A percentile compares a stretch with the other conserved stretches of the same genome.
phyloP scores from a whole-genome alignment of 1,284 basidiomycete genomes.

The Trichosporon sp. region DNA sequence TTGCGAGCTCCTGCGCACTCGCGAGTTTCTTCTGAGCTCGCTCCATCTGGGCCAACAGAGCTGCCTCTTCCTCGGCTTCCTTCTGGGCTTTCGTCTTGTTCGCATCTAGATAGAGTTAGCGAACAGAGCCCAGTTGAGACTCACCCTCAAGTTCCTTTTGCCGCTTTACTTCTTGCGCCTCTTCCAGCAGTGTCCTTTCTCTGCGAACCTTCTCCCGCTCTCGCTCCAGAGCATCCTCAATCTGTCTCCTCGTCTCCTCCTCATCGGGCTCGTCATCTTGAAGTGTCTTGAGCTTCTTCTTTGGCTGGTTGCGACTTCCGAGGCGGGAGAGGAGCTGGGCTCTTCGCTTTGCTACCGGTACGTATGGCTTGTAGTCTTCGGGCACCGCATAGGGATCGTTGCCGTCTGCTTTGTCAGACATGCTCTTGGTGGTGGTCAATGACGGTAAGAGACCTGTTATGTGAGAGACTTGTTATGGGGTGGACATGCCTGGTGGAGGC shows the following conservation, averaged over 20 bases:
- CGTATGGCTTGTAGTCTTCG: constrained; percentile 33
- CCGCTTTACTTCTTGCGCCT: constrained; percentile 89
- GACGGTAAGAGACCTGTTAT: background rate
- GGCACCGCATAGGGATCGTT: constrained; percentile 45
- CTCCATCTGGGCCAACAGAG: constrained; percentile 87
- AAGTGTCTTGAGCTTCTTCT: constrained; percentile 23
- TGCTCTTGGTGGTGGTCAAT: background rate
- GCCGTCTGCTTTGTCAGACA: constrained; percentile 56
- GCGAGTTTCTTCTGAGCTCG: constrained; percentile 82
- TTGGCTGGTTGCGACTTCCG: constrained; percentile 54
- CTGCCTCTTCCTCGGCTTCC: constrained; percentile 82
- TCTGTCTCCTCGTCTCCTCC: constrained; percentile 22
- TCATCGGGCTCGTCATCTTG: constrained; percentile 25
- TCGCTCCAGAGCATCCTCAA: constrained; percentile 23
- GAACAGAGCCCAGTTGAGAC: constrained; percentile 32
- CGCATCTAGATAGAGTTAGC: constrained; percentile 63
- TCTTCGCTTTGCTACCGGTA: constrained; percentile 45
- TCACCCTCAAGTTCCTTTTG: constrained; percentile 77
- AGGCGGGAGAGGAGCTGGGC: constrained; percentile 59
- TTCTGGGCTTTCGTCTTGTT: constrained; percentile 81
- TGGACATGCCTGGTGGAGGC: constrained; percentile 15
- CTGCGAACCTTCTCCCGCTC: constrained; percentile 67
- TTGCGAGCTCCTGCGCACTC: constrained; percentile 87
- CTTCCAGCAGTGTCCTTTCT: constrained; percentile 80
- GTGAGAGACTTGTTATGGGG: background rate